Conservation (phyloP, 2,329 filamentous ascomycete species). For the Aspergillus pseudotamarii region DNA sequence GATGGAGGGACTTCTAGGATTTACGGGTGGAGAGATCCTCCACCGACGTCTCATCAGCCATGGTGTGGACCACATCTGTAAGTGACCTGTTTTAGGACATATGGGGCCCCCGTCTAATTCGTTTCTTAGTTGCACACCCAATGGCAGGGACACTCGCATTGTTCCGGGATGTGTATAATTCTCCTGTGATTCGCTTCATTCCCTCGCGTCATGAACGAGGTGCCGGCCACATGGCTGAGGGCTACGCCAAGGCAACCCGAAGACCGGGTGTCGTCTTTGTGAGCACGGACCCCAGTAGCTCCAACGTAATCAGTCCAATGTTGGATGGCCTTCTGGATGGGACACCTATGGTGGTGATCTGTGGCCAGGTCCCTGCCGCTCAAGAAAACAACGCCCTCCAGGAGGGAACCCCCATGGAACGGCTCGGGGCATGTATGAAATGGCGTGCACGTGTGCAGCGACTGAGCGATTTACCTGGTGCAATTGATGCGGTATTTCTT, state of each 20-base stretch:
- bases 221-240: slow-evolving; percentile 8
- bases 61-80: slow-evolving; percentile 6
- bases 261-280: neutral
- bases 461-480: neutral
- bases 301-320: neutral
- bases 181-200: neutral
- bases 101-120: neutral
- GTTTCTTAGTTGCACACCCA: neutral
- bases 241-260: slow-evolving; percentile 2
- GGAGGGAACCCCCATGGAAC: neutral
- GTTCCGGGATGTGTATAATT: neutral
- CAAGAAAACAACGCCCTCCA: too few species aligned
- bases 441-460: neutral
- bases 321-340: neutral
- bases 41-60: neutral
- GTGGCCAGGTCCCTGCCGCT: neutral
- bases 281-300: neutral
- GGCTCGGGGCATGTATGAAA: neutral
- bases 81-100: neutral
- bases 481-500: neutral
- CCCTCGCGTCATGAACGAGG: slow-evolving; percentile 3
- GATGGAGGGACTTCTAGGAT: neutral
- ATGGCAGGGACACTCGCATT: neutral
- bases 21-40: slow-evolving; percentile 4
- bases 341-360: neutral